A percentile compares a stretch with the other conserved stretches of the same genome.
phyloP scores from a whole-genome alignment of 2,329 filamentous ascomycete genomes.

The Cordyceps fumosorosea region DNA sequence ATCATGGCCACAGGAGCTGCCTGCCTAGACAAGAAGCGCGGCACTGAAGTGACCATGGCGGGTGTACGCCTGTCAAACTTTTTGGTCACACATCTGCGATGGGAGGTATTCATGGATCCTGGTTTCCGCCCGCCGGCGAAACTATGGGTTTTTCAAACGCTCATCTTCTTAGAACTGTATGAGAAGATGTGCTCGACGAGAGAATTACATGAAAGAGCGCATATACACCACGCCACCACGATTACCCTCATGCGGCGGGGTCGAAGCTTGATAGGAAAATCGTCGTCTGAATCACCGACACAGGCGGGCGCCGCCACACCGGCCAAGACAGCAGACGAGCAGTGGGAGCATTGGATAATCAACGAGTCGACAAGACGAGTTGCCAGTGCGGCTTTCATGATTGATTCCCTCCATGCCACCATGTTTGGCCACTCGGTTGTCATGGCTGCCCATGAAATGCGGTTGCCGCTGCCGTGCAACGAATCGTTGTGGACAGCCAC shows the following conservation, averaged over 20 bases:
- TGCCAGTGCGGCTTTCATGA: slow-evolving; percentile 88
- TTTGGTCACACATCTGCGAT: slow-evolving; percentile 85
- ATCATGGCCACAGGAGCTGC: slow-evolving; percentile 92
- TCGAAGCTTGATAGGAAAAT: slow-evolving; percentile 81
- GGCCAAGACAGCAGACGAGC: slow-evolving; percentile 72
- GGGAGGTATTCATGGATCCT: slow-evolving; percentile 89
- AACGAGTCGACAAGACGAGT: slow-evolving; percentile 85
- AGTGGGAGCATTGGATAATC: slow-evolving; percentile 95
- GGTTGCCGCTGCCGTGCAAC: slow-evolving; percentile 83
- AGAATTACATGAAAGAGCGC: slow-evolving; percentile 84
- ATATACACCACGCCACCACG: slow-evolving; percentile 94
- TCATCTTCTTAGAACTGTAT: slow-evolving; percentile 83
- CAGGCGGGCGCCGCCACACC: slow-evolving; percentile 60
- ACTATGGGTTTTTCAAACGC: slow-evolving; percentile 89
- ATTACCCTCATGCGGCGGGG: slow-evolving; percentile 93
- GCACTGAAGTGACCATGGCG: slow-evolving; percentile 63
- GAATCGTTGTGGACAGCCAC: slow-evolving; percentile 88
- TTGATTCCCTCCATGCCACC: slow-evolving; percentile 92
- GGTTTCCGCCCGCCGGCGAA: slow-evolving; percentile 90
- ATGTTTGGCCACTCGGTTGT: slow-evolving; percentile 97
- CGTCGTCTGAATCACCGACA: slow-evolving; percentile 76
- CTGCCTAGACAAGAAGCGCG: slow-evolving; percentile 77
- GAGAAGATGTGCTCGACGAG: slow-evolving; percentile 98
- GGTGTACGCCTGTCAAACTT: slow-evolving; percentile 86
- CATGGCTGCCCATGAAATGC: slow-evolving; percentile 95